These are phyloP conservation scores for Fusarium sp. DNA, from an alignment of 2,329 filamentous ascomycete species.

Conservation along the genomic window DNA sequence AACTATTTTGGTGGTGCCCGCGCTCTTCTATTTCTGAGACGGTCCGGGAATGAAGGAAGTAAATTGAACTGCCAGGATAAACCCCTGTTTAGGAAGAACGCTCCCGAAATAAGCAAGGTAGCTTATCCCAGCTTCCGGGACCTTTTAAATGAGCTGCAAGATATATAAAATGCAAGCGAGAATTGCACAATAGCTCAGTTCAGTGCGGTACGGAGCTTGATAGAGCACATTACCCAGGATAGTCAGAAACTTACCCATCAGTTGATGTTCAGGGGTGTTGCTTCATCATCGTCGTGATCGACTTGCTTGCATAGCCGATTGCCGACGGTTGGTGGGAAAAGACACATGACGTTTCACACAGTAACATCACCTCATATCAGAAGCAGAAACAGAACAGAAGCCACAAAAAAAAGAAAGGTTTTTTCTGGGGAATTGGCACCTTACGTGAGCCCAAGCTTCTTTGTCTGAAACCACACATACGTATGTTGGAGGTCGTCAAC, in stretches of 20 bases:
- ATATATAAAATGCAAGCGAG: constrained; percentile 4
- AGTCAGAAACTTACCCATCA: not conserved
- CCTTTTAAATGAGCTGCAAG: constrained; percentile 16
- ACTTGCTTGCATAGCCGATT: constrained; percentile 40
- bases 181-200: constrained; percentile 5
- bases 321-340: constrained; percentile 34
- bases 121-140: constrained; percentile 13
- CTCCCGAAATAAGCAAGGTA: constrained; percentile 44
- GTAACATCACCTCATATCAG: constrained; percentile 37
- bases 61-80: constrained; percentile 36
- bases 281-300: constrained; percentile 27
- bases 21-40: too few relatives aligned
- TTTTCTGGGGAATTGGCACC: constrained; percentile 25
- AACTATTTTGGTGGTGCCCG: constrained; percentile 12
- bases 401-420: not conserved
- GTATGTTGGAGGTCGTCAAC: not conserved
- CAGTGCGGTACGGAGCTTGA: not conserved
- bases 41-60: constrained; percentile 12
- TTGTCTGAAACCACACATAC: too few relatives aligned
- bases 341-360: constrained; percentile 33
- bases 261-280: constrained; percentile 36
- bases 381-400: not conserved
- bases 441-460: not conserved
- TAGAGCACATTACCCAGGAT: not conserved
- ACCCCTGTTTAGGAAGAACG: constrained; percentile 12